A percentile compares a stretch with the other conserved stretches of the same genome.
phyloP scores from a whole-genome alignment of 495 filamentous ascomycete species.

The Endocarpon pusillum region DNA sequence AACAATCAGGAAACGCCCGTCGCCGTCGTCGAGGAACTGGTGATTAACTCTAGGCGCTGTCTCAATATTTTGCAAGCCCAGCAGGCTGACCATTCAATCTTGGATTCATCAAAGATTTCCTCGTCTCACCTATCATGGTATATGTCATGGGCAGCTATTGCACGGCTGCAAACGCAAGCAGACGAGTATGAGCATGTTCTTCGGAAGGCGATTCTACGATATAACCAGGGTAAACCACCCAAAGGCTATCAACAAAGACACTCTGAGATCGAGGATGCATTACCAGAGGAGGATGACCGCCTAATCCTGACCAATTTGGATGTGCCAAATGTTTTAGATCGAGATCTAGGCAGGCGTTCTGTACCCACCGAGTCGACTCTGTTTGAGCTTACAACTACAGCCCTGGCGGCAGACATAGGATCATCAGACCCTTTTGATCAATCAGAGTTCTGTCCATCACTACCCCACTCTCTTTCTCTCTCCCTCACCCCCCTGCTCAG shows the following conservation, averaged over 20 bases:
- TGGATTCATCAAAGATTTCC: too few species aligned
- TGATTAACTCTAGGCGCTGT: constrained; percentile 66
- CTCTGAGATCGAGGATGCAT: background rate
- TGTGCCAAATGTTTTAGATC: constrained; percentile 24
- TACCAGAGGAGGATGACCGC: constrained; percentile 5
- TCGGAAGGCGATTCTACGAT: constrained; percentile 22
- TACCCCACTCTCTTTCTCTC: constrained; percentile 50
- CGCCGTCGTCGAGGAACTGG: constrained; percentile 49
- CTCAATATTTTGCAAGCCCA: constrained; percentile 54
- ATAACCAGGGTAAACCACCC: constrained; percentile 15
- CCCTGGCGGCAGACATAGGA: constrained; percentile 12
- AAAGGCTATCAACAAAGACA: background rate
- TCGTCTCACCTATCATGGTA: too few species aligned
- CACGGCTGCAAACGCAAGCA: constrained; percentile 40
- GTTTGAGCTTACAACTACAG: constrained; percentile 16
- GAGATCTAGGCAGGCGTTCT: constrained; percentile 11
- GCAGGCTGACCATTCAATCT: constrained; percentile 50
- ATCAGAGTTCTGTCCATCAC: constrained; percentile 43
- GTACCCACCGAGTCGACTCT: constrained; percentile 13
- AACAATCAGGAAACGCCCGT: background rate
- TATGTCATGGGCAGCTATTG: constrained; percentile 61
- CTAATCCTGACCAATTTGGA: constrained; percentile 15
- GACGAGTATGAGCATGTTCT: constrained; percentile 41
- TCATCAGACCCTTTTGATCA: constrained; percentile 4
- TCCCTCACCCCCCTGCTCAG: constrained; percentile 60